A percentile compares a stretch with the other conserved stretches of the same genome.
Evolutionary conservation across 768 basidiomycete genomes (phyloP).

Genomic region (Tephrocybe sp.): DNA sequence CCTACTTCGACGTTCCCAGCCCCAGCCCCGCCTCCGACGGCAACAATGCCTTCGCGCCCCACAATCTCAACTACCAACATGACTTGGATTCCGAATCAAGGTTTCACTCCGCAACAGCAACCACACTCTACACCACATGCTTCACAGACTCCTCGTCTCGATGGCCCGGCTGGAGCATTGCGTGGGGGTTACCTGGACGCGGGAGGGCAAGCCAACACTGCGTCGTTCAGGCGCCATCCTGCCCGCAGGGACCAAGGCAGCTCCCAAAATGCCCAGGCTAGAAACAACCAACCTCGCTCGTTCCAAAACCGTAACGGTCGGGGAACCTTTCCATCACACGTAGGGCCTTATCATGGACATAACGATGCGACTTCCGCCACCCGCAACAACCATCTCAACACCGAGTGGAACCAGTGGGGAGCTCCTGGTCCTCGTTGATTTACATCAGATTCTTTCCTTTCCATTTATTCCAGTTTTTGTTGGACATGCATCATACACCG

Average conservation of each 20-base stretch:
- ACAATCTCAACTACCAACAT: constrained; percentile 17
- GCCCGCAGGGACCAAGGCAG: constrained; percentile 26
- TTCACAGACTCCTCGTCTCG: constrained; percentile 11
- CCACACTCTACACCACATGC: constrained; percentile 13
- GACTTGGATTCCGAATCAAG: constrained; percentile 24
- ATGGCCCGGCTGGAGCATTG: constrained; percentile 10
- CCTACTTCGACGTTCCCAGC: constrained; percentile 25
- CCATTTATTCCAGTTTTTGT: constrained; percentile 7
- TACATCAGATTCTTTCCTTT: not conserved
- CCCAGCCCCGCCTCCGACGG: constrained; percentile 24
- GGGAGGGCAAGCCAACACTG: constrained; percentile 12
- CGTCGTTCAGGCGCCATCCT: constrained; percentile 22
- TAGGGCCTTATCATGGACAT: constrained; percentile 17
- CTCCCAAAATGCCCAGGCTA: constrained; percentile 16
- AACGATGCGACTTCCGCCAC: constrained; percentile 18
- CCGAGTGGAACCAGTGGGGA: constrained; percentile 35
- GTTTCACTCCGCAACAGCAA: constrained; percentile 16
- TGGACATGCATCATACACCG: constrained; percentile 9
- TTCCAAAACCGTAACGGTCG: constrained; percentile 25
- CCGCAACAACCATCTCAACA: constrained; percentile 17
- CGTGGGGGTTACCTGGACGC: constrained; percentile 21
- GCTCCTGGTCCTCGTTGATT: constrained; percentile 22
- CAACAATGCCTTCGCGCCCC: constrained; percentile 20
- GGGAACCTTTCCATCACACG: constrained; percentile 21
- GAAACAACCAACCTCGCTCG: constrained; percentile 21